Percentiles rank a stretch among this genome's conserved stretches.
These are phyloP conservation scores for Vitis riparia DNA, from an alignment of 164 flowering plant species.

Conservation along the genomic window DNA sequence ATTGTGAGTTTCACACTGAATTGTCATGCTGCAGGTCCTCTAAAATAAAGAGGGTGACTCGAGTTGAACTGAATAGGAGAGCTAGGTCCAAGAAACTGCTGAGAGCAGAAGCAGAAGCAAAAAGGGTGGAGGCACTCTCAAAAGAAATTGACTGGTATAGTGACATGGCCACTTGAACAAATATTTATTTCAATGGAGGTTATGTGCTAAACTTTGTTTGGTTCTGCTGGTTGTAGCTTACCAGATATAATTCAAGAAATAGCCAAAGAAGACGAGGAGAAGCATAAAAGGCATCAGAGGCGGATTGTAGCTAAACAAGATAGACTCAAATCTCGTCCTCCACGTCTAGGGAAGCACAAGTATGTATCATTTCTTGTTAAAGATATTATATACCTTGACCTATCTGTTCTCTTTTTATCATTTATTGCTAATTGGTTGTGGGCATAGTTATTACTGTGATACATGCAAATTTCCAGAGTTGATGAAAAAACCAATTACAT, in stretches of 20 bases:
- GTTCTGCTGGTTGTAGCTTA: constrained; percentile 44
- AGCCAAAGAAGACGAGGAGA: constrained; percentile 85
- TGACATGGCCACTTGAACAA: neutral
- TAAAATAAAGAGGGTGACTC: constrained; percentile 63
- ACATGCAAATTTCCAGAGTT: neutral
- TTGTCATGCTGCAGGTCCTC: constrained; percentile 36
- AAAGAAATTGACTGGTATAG: constrained; percentile 80
- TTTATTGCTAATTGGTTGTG: neutral
- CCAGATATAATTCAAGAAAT: constrained; percentile 82
- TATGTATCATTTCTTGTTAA: constrained; percentile 23
- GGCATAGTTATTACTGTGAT: neutral
- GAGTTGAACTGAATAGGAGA: constrained; percentile 74
- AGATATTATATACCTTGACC: neutral
- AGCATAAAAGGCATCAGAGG: constrained; percentile 61
- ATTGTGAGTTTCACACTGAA: neutral
- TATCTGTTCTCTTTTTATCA: neutral
- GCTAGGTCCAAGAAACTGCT: constrained; percentile 66
- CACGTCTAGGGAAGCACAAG: constrained; percentile 94
- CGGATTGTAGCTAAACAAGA: constrained; percentile 75
- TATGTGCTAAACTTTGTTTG: neutral
- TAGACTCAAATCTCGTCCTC: constrained; percentile 72
- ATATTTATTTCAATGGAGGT: neutral
- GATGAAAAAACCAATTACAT: neutral
- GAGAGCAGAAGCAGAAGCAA: constrained; percentile 63
- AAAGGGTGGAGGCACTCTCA: constrained; percentile 45